phyloP scores from a whole-genome alignment of 768 basidiomycete species.

The Leucogyrophana mollusca region DNA sequence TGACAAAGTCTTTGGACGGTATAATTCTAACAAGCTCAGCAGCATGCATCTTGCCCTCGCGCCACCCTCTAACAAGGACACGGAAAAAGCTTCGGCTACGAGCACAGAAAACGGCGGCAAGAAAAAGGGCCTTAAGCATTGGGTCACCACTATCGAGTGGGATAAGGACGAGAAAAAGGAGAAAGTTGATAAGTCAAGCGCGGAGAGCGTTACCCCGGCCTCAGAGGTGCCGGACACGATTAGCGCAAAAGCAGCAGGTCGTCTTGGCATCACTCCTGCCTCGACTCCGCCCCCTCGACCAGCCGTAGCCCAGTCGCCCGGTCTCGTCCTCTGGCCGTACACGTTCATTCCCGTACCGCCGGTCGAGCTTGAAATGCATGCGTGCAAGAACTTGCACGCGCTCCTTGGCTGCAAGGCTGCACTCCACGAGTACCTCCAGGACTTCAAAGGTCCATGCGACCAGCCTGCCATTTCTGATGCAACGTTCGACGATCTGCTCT shows the following conservation, averaged over 20 bases:
- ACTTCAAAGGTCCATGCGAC: constrained; percentile 26
- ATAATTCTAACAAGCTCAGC: constrained; percentile 40
- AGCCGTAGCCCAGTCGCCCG: constrained; percentile 51
- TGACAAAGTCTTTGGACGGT: constrained; percentile 49
- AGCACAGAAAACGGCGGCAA: constrained; percentile 28
- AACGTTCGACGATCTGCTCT: constrained; percentile 25
- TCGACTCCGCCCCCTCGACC: constrained; percentile 3
- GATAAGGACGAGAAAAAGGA: constrained; percentile 30
- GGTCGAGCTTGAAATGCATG: constrained; percentile 69
- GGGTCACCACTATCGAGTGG: constrained; percentile 36
- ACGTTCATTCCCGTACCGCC: constrained; percentile 59
- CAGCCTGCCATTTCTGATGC: constrained; percentile 16
- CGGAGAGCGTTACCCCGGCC: constrained; percentile 18
- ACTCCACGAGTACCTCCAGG: constrained; percentile 46
- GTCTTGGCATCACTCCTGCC: constrained; percentile 32
- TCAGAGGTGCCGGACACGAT: constrained; percentile 25
- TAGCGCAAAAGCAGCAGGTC: constrained; percentile 36
- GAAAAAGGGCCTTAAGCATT: constrained; percentile 33
- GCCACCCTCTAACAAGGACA: constrained; percentile 33
- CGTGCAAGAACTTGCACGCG: constrained; percentile 66
- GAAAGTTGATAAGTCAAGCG: constrained; percentile 27
- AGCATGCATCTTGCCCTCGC: constrained; percentile 59
- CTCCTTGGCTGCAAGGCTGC: constrained; percentile 63
- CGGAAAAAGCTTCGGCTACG: constrained; percentile 16
- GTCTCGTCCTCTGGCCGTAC: constrained; percentile 57